Conservation (phyloP, 345 rosid species). For the Acer campestre region DNA sequence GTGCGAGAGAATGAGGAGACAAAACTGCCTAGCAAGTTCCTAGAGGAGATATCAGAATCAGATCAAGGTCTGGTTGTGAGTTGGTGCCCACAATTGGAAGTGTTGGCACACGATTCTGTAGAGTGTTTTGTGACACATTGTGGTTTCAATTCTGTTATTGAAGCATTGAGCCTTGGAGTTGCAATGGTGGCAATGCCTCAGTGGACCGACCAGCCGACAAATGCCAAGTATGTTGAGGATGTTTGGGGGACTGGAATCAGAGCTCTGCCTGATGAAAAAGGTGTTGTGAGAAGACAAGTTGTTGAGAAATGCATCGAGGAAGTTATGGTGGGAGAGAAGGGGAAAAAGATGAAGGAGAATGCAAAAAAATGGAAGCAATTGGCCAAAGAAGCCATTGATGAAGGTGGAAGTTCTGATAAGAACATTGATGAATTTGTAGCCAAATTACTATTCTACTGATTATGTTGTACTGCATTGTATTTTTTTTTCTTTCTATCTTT, state of each 20-base stretch:
- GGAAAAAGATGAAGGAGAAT: constrained; percentile 28
- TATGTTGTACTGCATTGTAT: no score
- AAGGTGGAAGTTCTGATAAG: constrained; percentile 38
- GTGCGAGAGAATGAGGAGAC: constrained; percentile 28
- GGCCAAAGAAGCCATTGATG: constrained; percentile 30
- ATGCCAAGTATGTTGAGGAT: constrained; percentile 42
- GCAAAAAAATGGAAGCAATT: constrained; percentile 33
- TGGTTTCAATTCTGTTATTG: constrained; percentile 44
- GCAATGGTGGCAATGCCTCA: constrained; percentile 50
- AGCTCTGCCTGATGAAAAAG: constrained; percentile 20
- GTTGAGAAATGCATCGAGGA: constrained; percentile 28
- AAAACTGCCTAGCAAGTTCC: constrained; percentile 31
- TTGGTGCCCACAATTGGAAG: constrained; percentile 43
- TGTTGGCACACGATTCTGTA: constrained; percentile 27
- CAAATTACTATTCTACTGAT: neutral
- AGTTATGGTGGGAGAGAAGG: constrained; percentile 34
- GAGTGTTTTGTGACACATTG: constrained; percentile 56
- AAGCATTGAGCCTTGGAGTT: constrained; percentile 49
- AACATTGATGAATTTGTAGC: constrained; percentile 32
- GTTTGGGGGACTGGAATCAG: constrained; percentile 43
- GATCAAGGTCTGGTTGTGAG: constrained; percentile 32
- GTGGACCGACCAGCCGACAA: constrained; percentile 49
- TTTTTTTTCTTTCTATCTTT: no score
- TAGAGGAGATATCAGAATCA: neutral
- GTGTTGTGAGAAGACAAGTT: constrained; percentile 25